Conservation (phyloP, 495 filamentous ascomycete species). For the Daldinia loculata region DNA sequence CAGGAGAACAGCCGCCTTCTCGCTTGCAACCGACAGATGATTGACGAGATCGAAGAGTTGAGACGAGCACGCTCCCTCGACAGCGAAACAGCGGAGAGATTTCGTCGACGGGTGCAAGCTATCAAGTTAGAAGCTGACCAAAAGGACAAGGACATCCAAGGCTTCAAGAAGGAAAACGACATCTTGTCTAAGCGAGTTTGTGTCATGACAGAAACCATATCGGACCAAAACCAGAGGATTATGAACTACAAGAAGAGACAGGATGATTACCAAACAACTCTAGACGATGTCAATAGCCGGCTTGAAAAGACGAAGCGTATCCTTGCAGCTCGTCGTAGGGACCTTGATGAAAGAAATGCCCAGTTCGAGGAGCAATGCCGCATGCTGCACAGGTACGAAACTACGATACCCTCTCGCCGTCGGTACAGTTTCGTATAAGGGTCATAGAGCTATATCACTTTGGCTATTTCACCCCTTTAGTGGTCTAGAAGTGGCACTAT, state of each 20-base stretch:
- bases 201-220: slow-evolving; percentile 32
- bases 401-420: slow-evolving; percentile 7
- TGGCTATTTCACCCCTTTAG: background rate
- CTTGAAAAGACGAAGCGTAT: slow-evolving; percentile 8
- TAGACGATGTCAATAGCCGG: slow-evolving; percentile 3
- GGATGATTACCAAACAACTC: slow-evolving; percentile 5
- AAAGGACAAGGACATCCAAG: slow-evolving; percentile 25
- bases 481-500: background rate
- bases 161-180: slow-evolving; percentile 25
- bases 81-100: slow-evolving; percentile 18
- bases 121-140: slow-evolving; percentile 34
- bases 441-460: background rate
- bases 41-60: slow-evolving; percentile 25
- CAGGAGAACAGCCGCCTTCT: slow-evolving; percentile 24
- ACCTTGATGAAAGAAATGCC: slow-evolving; percentile 20
- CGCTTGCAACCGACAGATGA: slow-evolving; percentile 29
- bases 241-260: slow-evolving; percentile 1
- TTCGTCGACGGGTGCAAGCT: slow-evolving; percentile 19
- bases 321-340: slow-evolving; percentile 4
- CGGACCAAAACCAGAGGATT: slow-evolving; percentile 2
- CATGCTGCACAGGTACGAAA: slow-evolving; percentile 10
- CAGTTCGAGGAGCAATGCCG: slow-evolving; percentile 26
- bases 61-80: slow-evolving; percentile 24
- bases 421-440: slow-evolving; percentile 18
- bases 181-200: slow-evolving; percentile 12